Base-by-base conservation (phyloP, 2,329 filamentous ascomycete species). In the Neofusicoccum sp. region DNA sequence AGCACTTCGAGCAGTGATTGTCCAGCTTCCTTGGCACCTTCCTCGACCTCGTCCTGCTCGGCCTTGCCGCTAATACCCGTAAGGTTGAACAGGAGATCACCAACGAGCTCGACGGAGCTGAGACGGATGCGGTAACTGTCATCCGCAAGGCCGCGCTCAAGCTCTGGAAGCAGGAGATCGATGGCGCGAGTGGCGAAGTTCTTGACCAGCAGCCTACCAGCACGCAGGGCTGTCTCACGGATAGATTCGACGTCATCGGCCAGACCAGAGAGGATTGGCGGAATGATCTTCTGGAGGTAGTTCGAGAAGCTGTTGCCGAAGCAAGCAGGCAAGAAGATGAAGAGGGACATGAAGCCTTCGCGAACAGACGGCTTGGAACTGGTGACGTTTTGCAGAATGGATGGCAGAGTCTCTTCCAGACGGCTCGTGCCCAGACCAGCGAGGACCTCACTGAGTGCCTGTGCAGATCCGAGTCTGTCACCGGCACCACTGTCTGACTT, bases 331-430 rank as follows among this genome's bases (percentile, higher is more conserved):
- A 99, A 86, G 84, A 97, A 99, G 67, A 99, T 98, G 78, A 99
- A 99, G 41, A 99, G 84, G 6, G 95, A 97, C 95, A 99, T 99
- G 80, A 99, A 99, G 47, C 95, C 95, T 81, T 99, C 95, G 69
- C 95, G 88, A 65, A 99, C 91, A 59, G 92, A 87, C 16, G 95
- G 75, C 76, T 96, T 97, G 67, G 89, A 86, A 69, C 93, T 98
- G 67, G 91, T 88, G 66, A 96, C 93, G 70, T 99, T 99, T 70
- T 98, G 93, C 41, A 99, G 79, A 68, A 99, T 96, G 11, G 93
- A 97, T 40, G 95, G 96, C 47, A 99, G 80, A 4, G 93, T 98
- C 77, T 99, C 96, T 75, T 99, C 95, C 67, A 99, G 80, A 67
- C 95, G 89, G 54, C 89, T 85, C 1, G 95, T 99, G 66, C 96